phyloP scores from a whole-genome alignment of 768 basidiomycete genomes.

The Termitomyces sp. region DNA sequence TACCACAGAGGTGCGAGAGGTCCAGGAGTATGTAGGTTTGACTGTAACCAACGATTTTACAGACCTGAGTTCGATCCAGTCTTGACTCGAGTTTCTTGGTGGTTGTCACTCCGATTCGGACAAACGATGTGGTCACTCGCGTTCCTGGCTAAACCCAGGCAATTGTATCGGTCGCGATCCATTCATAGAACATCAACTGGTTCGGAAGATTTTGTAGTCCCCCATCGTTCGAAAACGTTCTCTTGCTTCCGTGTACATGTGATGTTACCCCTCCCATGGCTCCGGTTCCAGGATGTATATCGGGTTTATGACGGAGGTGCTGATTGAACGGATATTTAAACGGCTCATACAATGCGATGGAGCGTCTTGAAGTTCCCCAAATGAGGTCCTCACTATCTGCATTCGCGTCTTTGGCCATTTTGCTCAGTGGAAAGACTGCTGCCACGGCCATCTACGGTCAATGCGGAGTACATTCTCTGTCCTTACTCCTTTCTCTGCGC shows the following conservation, averaged over 20 bases:
- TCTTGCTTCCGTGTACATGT: slow-evolving; percentile 11
- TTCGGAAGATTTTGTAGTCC: neutral
- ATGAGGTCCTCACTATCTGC: slow-evolving; percentile 26
- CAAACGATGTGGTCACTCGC: slow-evolving; percentile 2
- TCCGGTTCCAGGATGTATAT: slow-evolving; percentile 19
- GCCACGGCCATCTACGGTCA: slow-evolving; percentile 43
- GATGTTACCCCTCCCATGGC: slow-evolving; percentile 4
- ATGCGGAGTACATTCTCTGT: slow-evolving; percentile 37
- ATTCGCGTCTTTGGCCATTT: slow-evolving; percentile 26
- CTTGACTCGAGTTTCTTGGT: neutral
- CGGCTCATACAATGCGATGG: neutral
- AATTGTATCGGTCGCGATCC: slow-evolving; percentile 1
- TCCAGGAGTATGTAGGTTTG: neutral
- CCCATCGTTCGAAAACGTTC: neutral
- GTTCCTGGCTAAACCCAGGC: slow-evolving; percentile 12
- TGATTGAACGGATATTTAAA: slow-evolving; percentile 9
- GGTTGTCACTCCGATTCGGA: slow-evolving; percentile 5
- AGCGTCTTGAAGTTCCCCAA: slow-evolving; percentile 3
- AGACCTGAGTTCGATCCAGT: neutral
- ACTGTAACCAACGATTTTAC: neutral
- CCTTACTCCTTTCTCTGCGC: neutral
- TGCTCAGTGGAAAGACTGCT: slow-evolving; percentile 22
- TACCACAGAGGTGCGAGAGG: neutral
- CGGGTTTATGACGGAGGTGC: slow-evolving; percentile 24
- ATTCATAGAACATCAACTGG: neutral